Percentiles rank a stretch among this genome's conserved stretches.
Evolutionary conservation across 2,329 filamentous ascomycete species (phyloP).

Genomic region (Aspergillus versicolor): DNA sequence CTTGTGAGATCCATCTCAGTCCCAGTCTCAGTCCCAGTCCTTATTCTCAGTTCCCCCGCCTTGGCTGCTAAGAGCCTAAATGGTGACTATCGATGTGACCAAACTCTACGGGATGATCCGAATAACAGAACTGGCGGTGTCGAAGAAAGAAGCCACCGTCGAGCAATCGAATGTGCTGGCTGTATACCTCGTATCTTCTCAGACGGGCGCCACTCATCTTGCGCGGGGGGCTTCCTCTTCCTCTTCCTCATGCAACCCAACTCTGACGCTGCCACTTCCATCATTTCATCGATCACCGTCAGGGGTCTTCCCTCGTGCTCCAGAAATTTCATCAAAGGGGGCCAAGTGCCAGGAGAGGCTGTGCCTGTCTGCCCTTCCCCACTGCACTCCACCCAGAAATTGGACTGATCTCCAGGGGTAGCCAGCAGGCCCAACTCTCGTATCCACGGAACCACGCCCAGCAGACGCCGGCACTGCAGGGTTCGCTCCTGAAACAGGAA

Average conservation of each 20-base stretch:
- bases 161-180: no score
- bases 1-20: no score
- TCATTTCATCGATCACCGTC: slow-evolving; percentile 4
- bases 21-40: no score
- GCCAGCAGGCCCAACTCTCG: background rate
- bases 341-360: slow-evolving; percentile 16
- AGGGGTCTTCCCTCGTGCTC: slow-evolving; percentile 8
- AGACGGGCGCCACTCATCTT: no score
- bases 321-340: slow-evolving; percentile 11
- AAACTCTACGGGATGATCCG: background rate
- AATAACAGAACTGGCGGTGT: background rate
- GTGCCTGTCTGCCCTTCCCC: slow-evolving; percentile 6
- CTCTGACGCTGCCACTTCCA: background rate
- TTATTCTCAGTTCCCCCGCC: background rate
- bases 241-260: no score
- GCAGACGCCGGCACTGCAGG: no score
- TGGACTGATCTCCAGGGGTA: slow-evolving; percentile 11
- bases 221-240: no score
- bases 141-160: no score
- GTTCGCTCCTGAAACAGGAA: slow-evolving; percentile 1
- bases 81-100: background rate
- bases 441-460: background rate
- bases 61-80: background rate
- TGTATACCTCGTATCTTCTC: no score
- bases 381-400: slow-evolving; percentile 7